These are phyloP conservation scores for Seiridium cupressi DNA, from an alignment of 2,329 filamentous ascomycete genomes.

Conservation along the genomic window DNA sequence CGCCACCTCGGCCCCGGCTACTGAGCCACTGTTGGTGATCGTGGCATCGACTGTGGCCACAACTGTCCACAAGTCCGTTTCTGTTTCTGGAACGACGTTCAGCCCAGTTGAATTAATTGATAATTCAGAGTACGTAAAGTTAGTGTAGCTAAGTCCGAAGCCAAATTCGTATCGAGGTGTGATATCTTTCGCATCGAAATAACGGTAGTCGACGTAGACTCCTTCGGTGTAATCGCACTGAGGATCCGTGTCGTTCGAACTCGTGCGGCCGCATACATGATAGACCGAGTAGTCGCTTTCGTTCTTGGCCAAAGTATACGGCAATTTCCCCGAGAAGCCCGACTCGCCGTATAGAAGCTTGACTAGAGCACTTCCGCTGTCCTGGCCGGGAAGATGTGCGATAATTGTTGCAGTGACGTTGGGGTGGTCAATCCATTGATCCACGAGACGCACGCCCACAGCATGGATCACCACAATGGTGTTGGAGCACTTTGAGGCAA, in stretches of 20 bases:
- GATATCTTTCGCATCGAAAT: slow-evolving; percentile 46
- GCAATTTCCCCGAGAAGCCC: slow-evolving; percentile 54
- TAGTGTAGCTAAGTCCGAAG: slow-evolving; percentile 55
- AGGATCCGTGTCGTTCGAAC: slow-evolving; percentile 43
- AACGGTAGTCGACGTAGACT: slow-evolving; percentile 52
- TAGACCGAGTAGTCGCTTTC: slow-evolving; percentile 52
- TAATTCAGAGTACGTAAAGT: slow-evolving; percentile 47
- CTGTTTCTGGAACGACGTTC: slow-evolving; percentile 42
- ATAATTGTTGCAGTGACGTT: slow-evolving; percentile 65
- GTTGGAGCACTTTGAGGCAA: slow-evolving; percentile 58
- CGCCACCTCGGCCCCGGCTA: slow-evolving; percentile 49
- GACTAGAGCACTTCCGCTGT: slow-evolving; percentile 56
- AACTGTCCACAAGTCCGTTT: slow-evolving; percentile 59
- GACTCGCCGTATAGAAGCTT: slow-evolving; percentile 58
- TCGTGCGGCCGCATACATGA: slow-evolving; percentile 41
- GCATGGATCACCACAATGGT: slow-evolving; percentile 65
- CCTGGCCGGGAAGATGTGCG: slow-evolving; percentile 65
- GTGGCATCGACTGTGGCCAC: slow-evolving; percentile 57
- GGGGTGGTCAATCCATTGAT: slow-evolving; percentile 62
- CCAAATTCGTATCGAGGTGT: slow-evolving; percentile 53
- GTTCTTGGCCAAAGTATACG: slow-evolving; percentile 59
- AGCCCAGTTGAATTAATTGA: slow-evolving; percentile 22
- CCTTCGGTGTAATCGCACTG: slow-evolving; percentile 62
- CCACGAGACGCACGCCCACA: slow-evolving; percentile 59
- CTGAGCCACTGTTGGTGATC: slow-evolving; percentile 61